Evolutionary conservation across 2,329 filamentous ascomycete species (phyloP), one percentile per base, ranked within the genome.

Genomic region (Alternaria hordeiaustralica): DNA sequence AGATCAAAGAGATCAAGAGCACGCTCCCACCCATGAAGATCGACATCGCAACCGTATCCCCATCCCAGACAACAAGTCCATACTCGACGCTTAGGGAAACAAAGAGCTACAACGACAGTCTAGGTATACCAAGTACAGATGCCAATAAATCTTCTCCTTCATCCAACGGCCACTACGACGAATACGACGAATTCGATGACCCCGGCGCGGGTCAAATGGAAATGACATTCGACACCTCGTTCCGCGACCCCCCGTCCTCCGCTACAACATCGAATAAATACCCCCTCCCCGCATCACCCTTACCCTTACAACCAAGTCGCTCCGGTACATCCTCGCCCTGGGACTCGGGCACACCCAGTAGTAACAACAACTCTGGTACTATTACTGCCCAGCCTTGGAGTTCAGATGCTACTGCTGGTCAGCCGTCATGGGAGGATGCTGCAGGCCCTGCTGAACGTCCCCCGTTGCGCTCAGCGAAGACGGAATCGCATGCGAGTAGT

Each of bases 21-120:
- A 97, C 94, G 2, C 83, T 97, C 23, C 94, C 95, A 49, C 93
- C 94, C 0, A 96, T 97, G 87, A 96, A 93, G 78, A 86, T 97
- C 61, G 87, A 81, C 50, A 74, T 78, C 15, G 41, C 74, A 73
- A 58, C 66, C 7, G 56, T 71, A 5, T 51, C 72, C 8, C 67
- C 71, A 11, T 58, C 72, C 5, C 66, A 70, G 15, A 55, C 23
- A 25, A 59, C 45, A 23, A 60, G 28, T 26, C 74, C 74, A 0
- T 63, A 74, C 60, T 69, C 77, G 3, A 72, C 68, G 23, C 71
- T 80, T 12, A 76, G 80, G 33, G 75, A 80, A 53, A 80, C 81
- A 9, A 82, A 83, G 70, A 82, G 79, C 58, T 79, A 78, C 64
- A 80, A 83, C 55, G 75, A 78, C 51, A 79, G 75, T 55, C 68